Conservation (phyloP, 768 basidiomycete species). For the Hortiboletus campestris region DNA sequence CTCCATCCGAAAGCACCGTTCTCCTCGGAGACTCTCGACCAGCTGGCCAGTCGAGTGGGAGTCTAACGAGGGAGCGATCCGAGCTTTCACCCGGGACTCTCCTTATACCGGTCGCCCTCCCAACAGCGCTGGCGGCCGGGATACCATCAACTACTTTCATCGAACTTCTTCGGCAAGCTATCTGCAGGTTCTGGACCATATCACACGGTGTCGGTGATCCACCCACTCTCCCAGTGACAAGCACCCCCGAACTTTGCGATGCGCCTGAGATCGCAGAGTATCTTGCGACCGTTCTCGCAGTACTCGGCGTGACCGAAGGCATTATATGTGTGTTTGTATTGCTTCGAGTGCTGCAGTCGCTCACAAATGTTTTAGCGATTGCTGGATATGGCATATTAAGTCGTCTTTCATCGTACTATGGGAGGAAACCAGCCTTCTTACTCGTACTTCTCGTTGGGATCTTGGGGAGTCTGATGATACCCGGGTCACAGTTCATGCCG, state of each 20-base stretch:
- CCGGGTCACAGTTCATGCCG: conserved; percentile 16
- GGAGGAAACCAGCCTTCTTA: conserved; percentile 25
- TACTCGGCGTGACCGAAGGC: conserved; percentile 13
- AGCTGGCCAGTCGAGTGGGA: neutral
- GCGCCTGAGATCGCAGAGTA: conserved; percentile 19
- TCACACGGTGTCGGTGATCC: conserved; percentile 11
- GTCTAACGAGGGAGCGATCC: neutral
- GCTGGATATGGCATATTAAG: conserved; percentile 22
- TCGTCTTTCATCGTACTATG: conserved; percentile 25
- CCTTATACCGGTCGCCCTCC: conserved; percentile 29
- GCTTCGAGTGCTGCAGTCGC: neutral
- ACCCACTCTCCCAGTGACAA: conserved; percentile 1
- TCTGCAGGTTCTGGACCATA: conserved; percentile 27
- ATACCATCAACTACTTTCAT: conserved; percentile 29
- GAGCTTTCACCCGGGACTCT: conserved; percentile 18
- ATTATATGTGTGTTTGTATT: conserved; percentile 19
- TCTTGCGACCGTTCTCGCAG: conserved; percentile 21
- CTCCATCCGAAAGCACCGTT: conserved; percentile 6
- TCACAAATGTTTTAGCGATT: conserved; percentile 19
- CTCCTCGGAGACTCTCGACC: conserved; percentile 7
- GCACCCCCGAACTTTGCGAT: conserved; percentile 18
- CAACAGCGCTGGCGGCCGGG: conserved; percentile 17
- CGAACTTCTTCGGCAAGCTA: conserved; percentile 22
- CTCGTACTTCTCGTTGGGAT: conserved; percentile 6
- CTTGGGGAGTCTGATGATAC: conserved; percentile 13